These are phyloP conservation scores for Calonectria pseudoturangicola DNA, from an alignment of 2,329 filamentous ascomycete genomes.

Conservation along the genomic window DNA sequence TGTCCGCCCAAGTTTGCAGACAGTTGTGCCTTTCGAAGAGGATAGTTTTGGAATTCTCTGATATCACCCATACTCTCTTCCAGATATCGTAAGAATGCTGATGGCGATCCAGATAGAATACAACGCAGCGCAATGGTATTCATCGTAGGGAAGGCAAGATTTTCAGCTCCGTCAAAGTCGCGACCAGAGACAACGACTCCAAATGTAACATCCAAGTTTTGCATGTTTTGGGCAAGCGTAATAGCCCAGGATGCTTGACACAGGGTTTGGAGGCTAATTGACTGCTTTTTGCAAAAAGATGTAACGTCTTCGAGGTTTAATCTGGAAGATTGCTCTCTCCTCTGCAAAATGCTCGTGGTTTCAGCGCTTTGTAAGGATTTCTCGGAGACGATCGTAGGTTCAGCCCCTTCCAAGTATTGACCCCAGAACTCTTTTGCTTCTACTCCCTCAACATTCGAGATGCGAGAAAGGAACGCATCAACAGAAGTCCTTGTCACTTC, in stretches of 20 bases:
- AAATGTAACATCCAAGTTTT: slow-evolving; percentile 84
- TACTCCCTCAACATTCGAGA: slow-evolving; percentile 44
- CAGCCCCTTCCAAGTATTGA: slow-evolving; percentile 75
- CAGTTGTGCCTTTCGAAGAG: slow-evolving; percentile 81
- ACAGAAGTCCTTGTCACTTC: slow-evolving; percentile 67
- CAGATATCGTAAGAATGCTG: slow-evolving; percentile 81
- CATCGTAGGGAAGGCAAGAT: slow-evolving; percentile 91
- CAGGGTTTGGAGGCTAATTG: slow-evolving; percentile 84
- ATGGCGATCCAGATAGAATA: slow-evolving; percentile 80
- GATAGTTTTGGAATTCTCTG: slow-evolving; percentile 84
- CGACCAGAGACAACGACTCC: slow-evolving; percentile 90
- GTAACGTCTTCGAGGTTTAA: slow-evolving; percentile 53
- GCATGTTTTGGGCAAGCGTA: slow-evolving; percentile 77
- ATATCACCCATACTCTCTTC: slow-evolving; percentile 82
- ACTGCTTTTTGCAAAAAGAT: slow-evolving; percentile 78
- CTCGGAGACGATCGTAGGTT: slow-evolving; percentile 59
- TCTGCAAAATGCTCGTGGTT: slow-evolving; percentile 24
- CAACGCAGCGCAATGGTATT: slow-evolving; percentile 88
- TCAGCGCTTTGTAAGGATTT: neutral
- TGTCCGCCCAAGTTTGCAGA: slow-evolving; percentile 58
- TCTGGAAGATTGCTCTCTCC: slow-evolving; percentile 43
- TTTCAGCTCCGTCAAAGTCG: slow-evolving; percentile 81
- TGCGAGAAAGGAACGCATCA: slow-evolving; percentile 68
- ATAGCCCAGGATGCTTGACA: slow-evolving; percentile 86
- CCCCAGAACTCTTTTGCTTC: slow-evolving; percentile 79